Base-by-base conservation (phyloP, 768 basidiomycete species). In the Rhizopogon rudus region DNA sequence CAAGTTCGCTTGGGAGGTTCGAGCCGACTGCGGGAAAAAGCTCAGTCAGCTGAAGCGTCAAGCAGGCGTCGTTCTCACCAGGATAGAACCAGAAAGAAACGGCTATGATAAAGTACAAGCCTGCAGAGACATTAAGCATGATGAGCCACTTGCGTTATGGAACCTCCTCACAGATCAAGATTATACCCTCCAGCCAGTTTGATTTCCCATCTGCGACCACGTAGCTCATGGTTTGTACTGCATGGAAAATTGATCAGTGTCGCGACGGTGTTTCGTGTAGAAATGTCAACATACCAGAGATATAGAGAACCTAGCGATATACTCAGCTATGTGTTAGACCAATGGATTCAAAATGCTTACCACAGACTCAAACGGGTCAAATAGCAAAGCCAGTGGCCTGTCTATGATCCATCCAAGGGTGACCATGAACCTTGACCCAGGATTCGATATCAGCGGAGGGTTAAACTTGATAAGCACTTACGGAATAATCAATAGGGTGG, bases 361-460 rank as follows among this genome's bases (percentile, higher is more conserved):
- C 44, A 95, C 74, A 1, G 88, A 87, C 73, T 95, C 90, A 66
- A 88, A 94, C 2, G 92, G 89, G 67, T 96, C 94, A 63, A 96
- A 95, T 37, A 94, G 76, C 53, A 95, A 74, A 14, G 84, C 85
- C 52, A 90, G 66, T 9, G 90, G 88, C 64, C 92, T 93, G 52
- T 84, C 85, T 48, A 94, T 73, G 22, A 81, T 81, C 93, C 93
- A 97, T 4, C 77, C 91, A 7, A 96, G 74, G 8, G 77, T 77
- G 31, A 91, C 81, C 60, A 90, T 86, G 61, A 91, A 85, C 52
- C 80, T 90, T 50, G 58, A 59, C 28, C 25, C 13, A 44, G 13
- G n/a, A 16, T 46, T 49, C 39, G 9, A 17, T 43, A 61, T 53
- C 13, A n/a, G 46, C 28, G 3, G 25, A 16, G 22, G 14, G 17